Evolutionary conservation across 2,329 filamentous ascomycete species (phyloP), one percentile per base, ranked within the genome.

Genomic region (Ophiocordyceps polyrhachis-furcata): DNA sequence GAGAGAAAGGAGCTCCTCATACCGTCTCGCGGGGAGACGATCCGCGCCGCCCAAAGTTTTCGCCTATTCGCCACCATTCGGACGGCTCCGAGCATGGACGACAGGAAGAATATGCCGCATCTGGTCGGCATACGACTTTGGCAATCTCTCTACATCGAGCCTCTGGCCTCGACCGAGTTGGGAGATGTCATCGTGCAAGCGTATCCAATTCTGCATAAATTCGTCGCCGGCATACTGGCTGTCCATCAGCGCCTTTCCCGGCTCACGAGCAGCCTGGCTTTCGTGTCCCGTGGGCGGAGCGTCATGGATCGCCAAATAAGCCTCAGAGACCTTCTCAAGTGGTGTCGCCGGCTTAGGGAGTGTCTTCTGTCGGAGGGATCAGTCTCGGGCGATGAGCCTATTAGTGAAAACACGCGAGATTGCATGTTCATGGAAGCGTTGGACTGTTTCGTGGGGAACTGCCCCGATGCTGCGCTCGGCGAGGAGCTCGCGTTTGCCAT

Each of bases 341-440:
- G 91, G 81, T 94, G 87, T 54, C 74, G 77, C 42, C 76, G 91
- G 47, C 67, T 95, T 20, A 70, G 79, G 43, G 68, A 73, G 44
- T 73, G 86, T 15, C 65, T 95, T 20, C 56, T 70, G 45, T 61
- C 69, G 9, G 67, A 73, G 12, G 74, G 78, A 1, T 76, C 76
- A 20, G 79, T 72, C 50, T 81, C 73, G 21, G 76, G 78, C 12
- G 69, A 74, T 19, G 83, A 91, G 57, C 69, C 80, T 0, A 75
- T 87, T 20, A 76, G 70, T n/a, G 83, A 89, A 53, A 73, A 73
- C 2, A 75, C 75, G 1, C 70, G 76, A 50, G 82, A 95, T 55
- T 78, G 82, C 53, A 93, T 96, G 61, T 95, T 95, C 55, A 75
- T 94, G 65, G 91, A 98, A 57, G 84, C 87, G 1, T 72, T 91